phyloP scores from a whole-genome alignment of 2,329 filamentous ascomycete species.

The Colletotrichum sp. region DNA sequence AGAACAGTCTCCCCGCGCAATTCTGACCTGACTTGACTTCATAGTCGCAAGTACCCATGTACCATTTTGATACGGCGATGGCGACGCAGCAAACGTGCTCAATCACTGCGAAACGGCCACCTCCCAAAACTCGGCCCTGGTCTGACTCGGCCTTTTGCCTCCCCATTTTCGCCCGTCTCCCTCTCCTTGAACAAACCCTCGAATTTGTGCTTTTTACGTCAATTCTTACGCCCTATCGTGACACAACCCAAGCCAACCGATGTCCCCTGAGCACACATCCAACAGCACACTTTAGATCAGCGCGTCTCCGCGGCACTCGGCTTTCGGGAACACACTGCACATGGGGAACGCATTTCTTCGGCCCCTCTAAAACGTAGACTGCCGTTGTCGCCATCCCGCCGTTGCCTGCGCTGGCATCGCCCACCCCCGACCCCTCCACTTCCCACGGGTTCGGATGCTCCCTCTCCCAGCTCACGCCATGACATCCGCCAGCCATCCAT shows the following conservation, averaged over 20 bases:
- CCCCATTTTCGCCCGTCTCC: not conserved
- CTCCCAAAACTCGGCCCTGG: not conserved
- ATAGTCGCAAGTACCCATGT: not conserved
- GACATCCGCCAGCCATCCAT: not conserved
- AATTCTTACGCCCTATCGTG: not conserved
- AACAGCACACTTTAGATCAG: not conserved
- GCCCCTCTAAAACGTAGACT: not conserved
- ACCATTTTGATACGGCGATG: not conserved
- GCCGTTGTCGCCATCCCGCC: not conserved
- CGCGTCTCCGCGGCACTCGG: not conserved
- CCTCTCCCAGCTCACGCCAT: constrained; percentile 1
- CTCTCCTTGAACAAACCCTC: not conserved
- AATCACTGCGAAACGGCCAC: not conserved
- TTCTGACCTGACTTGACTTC: not conserved
- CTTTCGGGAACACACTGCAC: not conserved
- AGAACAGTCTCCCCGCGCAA: not conserved
- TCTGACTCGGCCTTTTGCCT: not conserved
- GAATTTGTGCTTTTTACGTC: not conserved
- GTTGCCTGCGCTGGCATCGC: not conserved
- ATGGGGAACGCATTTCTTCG: not conserved
- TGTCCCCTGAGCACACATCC: too few species aligned
- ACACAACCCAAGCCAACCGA: not conserved
- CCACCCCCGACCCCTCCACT: not conserved
- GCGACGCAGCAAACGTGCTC: not conserved
- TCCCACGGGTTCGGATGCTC: not conserved